A percentile compares a stretch with the other conserved stretches of the same genome.
Conservation (phyloP, 768 basidiomycete species). For the Psilocybe subaeruginosa region DNA sequence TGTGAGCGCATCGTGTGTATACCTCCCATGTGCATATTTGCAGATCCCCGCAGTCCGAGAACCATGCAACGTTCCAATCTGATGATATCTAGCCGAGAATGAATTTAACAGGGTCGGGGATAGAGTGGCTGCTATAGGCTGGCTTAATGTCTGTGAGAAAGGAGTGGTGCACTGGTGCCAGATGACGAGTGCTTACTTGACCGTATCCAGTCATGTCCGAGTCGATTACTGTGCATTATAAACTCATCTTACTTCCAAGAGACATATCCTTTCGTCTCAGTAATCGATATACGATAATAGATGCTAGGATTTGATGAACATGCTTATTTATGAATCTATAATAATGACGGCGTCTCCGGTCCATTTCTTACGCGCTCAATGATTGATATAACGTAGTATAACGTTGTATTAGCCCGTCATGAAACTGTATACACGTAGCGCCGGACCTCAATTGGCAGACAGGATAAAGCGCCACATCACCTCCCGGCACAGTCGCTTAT, state of each 20-base stretch:
- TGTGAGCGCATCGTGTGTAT: neutral
- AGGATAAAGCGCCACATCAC: neutral
- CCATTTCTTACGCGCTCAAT: too few relatives aligned
- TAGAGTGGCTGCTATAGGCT: neutral
- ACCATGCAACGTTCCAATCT: neutral
- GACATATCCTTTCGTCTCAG: too few relatives aligned
- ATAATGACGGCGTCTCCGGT: neutral
- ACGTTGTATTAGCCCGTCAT: too few relatives aligned
- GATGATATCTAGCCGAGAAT: neutral
- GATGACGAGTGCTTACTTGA: neutral
- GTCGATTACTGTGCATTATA: too few relatives aligned
- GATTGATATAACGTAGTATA: too few relatives aligned
- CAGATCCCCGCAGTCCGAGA: neutral
- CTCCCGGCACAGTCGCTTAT: neutral
- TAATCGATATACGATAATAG: too few relatives aligned
- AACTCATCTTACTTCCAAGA: too few relatives aligned
- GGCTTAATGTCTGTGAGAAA: neutral
- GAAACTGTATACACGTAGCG: too few relatives aligned
- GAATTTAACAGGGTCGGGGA: neutral
- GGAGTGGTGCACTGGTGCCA: neutral
- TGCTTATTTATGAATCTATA: neutral
- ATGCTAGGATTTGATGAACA: too few relatives aligned
- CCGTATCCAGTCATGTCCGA: too few relatives aligned
- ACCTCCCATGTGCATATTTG: neutral
- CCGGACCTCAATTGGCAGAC: too few relatives aligned